A percentile compares a stretch with the other conserved stretches of the same genome.
phyloP scores from a whole-genome alignment of 2,329 filamentous ascomycete species.

The Stagonosporopsis chrysanthemi region DNA sequence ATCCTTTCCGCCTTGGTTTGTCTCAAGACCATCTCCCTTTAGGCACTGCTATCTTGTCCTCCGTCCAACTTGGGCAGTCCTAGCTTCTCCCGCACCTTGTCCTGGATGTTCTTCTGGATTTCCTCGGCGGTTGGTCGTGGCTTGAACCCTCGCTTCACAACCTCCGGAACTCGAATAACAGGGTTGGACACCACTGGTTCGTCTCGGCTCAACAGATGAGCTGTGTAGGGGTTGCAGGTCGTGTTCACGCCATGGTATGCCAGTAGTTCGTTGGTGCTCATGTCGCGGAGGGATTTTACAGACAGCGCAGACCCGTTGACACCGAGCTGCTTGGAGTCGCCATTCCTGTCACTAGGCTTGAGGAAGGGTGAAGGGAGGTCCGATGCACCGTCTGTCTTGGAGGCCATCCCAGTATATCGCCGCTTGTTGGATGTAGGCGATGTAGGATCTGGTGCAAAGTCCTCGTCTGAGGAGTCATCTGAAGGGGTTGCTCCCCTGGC shows the following conservation, averaged over 20 bases:
- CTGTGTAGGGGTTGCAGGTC: conserved; percentile 8
- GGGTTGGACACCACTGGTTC: conserved; percentile 16
- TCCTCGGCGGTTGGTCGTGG: conserved; percentile 12
- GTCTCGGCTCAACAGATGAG: conserved; percentile 22
- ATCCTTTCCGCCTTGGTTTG: background rate
- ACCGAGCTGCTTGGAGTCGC: too few relatives aligned
- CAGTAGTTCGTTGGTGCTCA: conserved; percentile 12
- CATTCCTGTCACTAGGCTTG: background rate
- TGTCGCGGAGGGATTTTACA: background rate
- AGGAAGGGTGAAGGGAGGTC: background rate
- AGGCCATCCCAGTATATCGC: background rate
- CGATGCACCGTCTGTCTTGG: background rate
- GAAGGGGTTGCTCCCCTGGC: background rate
- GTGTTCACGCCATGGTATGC: conserved; percentile 17
- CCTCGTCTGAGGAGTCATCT: conserved; percentile 14
- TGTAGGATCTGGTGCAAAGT: conserved; percentile 9
- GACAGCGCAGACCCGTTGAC: background rate
- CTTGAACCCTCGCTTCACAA: conserved; percentile 18
- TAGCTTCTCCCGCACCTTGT: conserved; percentile 9
- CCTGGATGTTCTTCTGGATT: conserved; percentile 14
- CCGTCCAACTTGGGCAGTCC: background rate
- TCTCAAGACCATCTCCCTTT: background rate
- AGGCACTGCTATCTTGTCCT: background rate
- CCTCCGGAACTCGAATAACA: conserved; percentile 14
- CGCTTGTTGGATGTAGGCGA: conserved; percentile 17